phyloP scores from a whole-genome alignment of 1,139 yeast species.

The Arxiozyma telluris region DNA sequence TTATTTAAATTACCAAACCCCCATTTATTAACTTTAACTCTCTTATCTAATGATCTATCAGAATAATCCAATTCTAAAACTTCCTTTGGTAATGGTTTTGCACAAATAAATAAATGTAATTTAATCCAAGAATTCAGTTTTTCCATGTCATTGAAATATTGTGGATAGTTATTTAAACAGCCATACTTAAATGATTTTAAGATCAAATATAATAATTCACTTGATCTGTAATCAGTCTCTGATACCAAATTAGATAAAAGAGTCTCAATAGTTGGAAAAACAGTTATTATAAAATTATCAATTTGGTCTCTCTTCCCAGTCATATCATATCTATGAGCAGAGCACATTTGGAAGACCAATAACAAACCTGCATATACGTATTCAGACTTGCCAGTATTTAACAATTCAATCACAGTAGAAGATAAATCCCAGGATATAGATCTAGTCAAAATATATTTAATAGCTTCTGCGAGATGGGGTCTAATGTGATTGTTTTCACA shows the following conservation, averaged over 20 bases:
- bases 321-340: constrained; percentile 50
- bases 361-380: constrained; percentile 52
- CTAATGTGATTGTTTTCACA: constrained; percentile 36
- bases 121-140: constrained; percentile 59
- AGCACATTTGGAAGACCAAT: constrained; percentile 47
- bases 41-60: constrained; percentile 42
- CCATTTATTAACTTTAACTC: constrained; percentile 64
- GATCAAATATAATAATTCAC: constrained; percentile 51
- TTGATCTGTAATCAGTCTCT: constrained; percentile 35
- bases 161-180: constrained; percentile 49
- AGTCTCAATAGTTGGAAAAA: constrained; percentile 50
- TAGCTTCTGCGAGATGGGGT: constrained; percentile 60
- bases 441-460: constrained; percentile 58
- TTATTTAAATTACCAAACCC: constrained; percentile 60
- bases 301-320: constrained; percentile 38
- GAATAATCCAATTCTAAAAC: constrained; percentile 44
- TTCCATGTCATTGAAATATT: constrained; percentile 39
- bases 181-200: constrained; percentile 58
- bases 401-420: constrained; percentile 32
- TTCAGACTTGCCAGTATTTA: constrained; percentile 41
- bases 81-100: constrained; percentile 51
- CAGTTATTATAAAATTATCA: constrained; percentile 39
- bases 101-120: constrained; percentile 46
- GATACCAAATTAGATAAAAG: constrained; percentile 39
- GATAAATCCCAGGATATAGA: constrained; percentile 30